These are phyloP conservation scores for Talaromyces borbonicus DNA, from an alignment of 495 filamentous ascomycete species.

Conservation along the genomic window DNA sequence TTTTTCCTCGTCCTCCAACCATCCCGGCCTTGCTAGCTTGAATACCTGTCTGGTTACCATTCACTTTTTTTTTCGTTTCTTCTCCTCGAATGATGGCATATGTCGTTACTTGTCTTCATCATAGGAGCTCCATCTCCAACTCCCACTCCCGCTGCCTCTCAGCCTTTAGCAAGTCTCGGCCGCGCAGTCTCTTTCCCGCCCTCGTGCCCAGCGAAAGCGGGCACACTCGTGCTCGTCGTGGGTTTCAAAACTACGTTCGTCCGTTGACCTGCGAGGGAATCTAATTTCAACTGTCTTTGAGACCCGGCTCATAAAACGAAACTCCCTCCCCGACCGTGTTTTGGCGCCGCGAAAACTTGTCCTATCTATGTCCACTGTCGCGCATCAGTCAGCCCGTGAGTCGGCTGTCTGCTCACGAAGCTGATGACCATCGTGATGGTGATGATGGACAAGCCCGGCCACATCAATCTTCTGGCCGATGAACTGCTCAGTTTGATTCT, in stretches of 20 bases:
- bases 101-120: not conserved
- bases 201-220: no score
- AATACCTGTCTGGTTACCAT: no score
- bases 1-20: not conserved
- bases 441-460: constrained; percentile 27
- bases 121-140: not conserved
- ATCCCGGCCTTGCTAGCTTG: constrained; percentile 5
- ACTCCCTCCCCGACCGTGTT: not conserved
- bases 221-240: no score
- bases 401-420: constrained; percentile 24
- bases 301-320: not conserved
- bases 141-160: no score
- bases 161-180: constrained; percentile 2
- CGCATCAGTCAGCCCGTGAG: constrained; percentile 25
- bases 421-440: not conserved
- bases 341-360: not conserved
- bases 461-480: constrained; percentile 45
- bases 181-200: not conserved
- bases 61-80: not conserved
- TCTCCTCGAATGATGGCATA: constrained; percentile 5
- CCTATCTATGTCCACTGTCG: constrained; percentile 17
- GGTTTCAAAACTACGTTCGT: no score
- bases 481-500: constrained; percentile 53
- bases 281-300: no score
- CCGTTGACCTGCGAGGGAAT: not conserved